Conservation (phyloP, 768 basidiomycete genomes). For the Naganishia kalamii region DNA sequence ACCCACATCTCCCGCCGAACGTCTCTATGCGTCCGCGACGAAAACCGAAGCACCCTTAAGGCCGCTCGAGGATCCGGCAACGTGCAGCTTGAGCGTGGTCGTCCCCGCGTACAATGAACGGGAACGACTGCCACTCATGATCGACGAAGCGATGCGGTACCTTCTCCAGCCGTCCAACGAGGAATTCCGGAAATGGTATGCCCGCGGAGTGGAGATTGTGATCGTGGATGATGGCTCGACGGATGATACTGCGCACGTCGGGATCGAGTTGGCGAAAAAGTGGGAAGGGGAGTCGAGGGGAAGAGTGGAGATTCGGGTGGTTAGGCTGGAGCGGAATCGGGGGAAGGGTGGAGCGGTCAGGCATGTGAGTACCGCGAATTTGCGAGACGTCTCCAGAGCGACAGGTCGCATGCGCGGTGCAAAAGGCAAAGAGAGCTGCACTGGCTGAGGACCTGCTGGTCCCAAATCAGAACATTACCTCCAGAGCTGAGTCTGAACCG, state of each 20-base stretch:
- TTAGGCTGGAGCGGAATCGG: constrained; percentile 69
- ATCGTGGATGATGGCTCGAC: constrained; percentile 84
- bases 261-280: constrained; percentile 58
- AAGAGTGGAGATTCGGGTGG: constrained; percentile 60
- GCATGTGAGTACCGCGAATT: constrained; percentile 50
- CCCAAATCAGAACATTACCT: no score
- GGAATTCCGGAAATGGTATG: constrained; percentile 41
- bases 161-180: constrained; percentile 43
- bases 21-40: constrained; percentile 58
- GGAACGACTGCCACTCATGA: constrained; percentile 75
- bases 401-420: background rate
- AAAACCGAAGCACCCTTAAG: constrained; percentile 58
- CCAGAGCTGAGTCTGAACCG: no score
- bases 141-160: constrained; percentile 56
- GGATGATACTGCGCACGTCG: constrained; percentile 65
- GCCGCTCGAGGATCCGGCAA: constrained; percentile 52
- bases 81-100: constrained; percentile 69
- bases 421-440: no score
- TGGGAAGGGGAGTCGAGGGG: constrained; percentile 48
- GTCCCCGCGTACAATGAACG: constrained; percentile 90
- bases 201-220: constrained; percentile 57
- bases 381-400: background rate
- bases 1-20: constrained; percentile 61
- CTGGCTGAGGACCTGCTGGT: no score
- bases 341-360: constrained; percentile 91